A percentile compares a stretch with the other conserved stretches of the same genome.
phyloP scores from a whole-genome alignment of 129 eudicot species.

The Chrysanthemum seticuspe region DNA sequence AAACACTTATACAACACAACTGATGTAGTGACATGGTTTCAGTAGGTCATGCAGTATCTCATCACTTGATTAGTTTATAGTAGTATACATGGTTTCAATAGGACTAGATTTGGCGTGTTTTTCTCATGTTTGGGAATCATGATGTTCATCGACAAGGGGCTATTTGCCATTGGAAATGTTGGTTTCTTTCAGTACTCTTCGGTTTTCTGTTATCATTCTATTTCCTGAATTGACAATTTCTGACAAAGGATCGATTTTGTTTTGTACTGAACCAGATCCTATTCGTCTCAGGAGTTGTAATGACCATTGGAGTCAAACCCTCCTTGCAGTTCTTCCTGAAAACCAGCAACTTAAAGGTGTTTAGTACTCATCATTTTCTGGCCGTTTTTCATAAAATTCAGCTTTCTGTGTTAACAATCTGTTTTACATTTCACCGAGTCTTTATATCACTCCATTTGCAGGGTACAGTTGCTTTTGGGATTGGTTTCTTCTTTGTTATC shows the following conservation, averaged over 20 bases:
- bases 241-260: slow-evolving; percentile 18
- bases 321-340: slow-evolving; percentile 9
- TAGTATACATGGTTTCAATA: too few relatives aligned
- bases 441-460: background rate
- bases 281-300: slow-evolving; percentile 11
- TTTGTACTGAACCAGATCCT: slow-evolving; percentile 7
- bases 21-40: too few relatives aligned
- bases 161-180: slow-evolving; percentile 81
- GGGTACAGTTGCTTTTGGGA: slow-evolving; percentile 17
- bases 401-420: background rate
- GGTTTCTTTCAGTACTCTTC: slow-evolving; percentile 15
- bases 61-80: too few relatives aligned
- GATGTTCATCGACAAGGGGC: slow-evolving; percentile 80
- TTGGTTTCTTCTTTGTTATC: slow-evolving; percentile 19
- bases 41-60: too few relatives aligned
- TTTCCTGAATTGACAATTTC: background rate
- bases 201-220: background rate
- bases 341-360: slow-evolving; percentile 2
- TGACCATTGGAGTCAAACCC: slow-evolving; percentile 10
- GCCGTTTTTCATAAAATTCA: background rate
- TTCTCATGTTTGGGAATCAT: slow-evolving; percentile 80
- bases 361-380: background rate
- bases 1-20: too few relatives aligned
- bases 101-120: slow-evolving; percentile 78
- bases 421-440: background rate